Base-by-base conservation (phyloP, 1,284 basidiomycete genomes). In the Athelia psychrophila region DNA sequence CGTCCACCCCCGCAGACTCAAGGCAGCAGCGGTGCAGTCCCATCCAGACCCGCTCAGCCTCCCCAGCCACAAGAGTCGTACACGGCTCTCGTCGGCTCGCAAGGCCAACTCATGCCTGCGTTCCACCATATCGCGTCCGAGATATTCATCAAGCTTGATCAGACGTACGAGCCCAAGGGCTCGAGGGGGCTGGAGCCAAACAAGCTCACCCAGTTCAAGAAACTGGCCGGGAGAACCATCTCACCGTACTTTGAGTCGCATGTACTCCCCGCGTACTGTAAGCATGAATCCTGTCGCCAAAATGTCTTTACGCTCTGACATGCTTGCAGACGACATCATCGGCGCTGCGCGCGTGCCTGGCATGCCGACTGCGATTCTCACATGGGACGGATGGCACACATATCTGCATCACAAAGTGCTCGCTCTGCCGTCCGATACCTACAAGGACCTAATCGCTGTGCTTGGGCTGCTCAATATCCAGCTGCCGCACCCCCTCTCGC, bases 71-170 rank as follows among this genome's bases (percentile, higher is more conserved):
- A 6, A 22, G 38, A 42, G 38, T 42, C 38, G 5, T 42, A 8
- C 38, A 42, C 38, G 16, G 38, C 38, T 42, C 38, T 42, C 38
- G n/a, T 42, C 38, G 38, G 38, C n/a, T 42, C 38, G 5, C 38
- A 42, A 16, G 38, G 38, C 38, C 38, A 42, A 16, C 20, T 42
- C n/a, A 42, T 42, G 38, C 38, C 38, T 18, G 38, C 38, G 9
- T 42, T 42, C 38, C 38, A 42, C 38, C 38, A 42, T n/a, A 42
- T 42, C 38, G 38, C 38, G 16, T 42, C 38, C 5, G 38, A 42
- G 20, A n/a, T 42, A 18, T 42, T 42, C 38, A 42, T 22, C 9
- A 22, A n/a, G 20, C 38, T 42, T 16, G 38, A 42, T 42, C 38
- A 42, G 38, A 42, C 38, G 38, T 18, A 18, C n/a, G 38, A 42